Evolutionary conservation across 129 eudicot genomes (phyloP).

Genomic region (Lonicera japonica): DNA sequence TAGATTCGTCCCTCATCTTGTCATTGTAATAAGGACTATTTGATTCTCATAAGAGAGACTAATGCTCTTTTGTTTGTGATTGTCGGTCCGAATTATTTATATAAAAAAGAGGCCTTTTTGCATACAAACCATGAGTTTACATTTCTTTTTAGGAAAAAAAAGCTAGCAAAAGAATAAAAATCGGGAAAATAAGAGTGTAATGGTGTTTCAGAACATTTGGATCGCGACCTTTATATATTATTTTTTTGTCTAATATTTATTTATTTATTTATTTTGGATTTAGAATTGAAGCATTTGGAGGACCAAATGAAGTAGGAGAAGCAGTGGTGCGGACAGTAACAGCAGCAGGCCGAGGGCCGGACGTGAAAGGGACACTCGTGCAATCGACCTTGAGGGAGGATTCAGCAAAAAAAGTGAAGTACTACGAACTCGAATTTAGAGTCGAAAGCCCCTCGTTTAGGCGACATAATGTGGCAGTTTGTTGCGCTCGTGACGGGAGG

Average conservation of each 20-base stretch:
- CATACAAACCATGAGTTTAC: too few relatives aligned
- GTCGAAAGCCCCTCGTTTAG: slow-evolving; percentile 68
- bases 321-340: slow-evolving; percentile 54
- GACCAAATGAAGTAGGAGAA: slow-evolving; percentile 79
- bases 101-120: too few relatives aligned
- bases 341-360: slow-evolving; percentile 27
- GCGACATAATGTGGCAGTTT: slow-evolving; percentile 79
- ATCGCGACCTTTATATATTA: too few relatives aligned
- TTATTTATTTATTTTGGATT: background rate
- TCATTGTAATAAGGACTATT: too few relatives aligned
- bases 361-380: slow-evolving; percentile 54
- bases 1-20: too few relatives aligned
- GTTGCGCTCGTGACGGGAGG: slow-evolving; percentile 57
- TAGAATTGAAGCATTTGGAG: slow-evolving; percentile 93
- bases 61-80: too few relatives aligned
- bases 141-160: too few relatives aligned
- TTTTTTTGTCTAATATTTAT: background rate
- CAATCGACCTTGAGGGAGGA: slow-evolving; percentile 59
- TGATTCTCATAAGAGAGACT: too few relatives aligned
- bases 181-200: too few relatives aligned
- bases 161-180: too few relatives aligned
- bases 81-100: too few relatives aligned
- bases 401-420: slow-evolving; percentile 39
- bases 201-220: too few relatives aligned
- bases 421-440: slow-evolving; percentile 62